Evolutionary conservation across 306 rosid species (phyloP).

Genomic region (Bauhinia variegata): DNA sequence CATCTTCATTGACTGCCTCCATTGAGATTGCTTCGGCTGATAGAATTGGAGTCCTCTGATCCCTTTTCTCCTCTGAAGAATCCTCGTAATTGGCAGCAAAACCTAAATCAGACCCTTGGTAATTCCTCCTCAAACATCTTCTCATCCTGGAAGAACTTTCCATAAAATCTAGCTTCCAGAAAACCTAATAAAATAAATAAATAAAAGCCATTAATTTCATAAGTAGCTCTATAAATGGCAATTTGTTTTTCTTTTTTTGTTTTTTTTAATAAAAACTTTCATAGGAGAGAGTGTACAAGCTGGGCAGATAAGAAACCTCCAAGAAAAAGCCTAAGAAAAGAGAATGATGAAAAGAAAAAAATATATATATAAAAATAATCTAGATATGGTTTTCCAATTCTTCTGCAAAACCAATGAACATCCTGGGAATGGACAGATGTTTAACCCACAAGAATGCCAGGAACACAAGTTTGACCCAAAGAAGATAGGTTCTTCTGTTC

Average conservation of each 20-base stretch:
- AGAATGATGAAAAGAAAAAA: slow-evolving; percentile 19
- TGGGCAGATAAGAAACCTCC: slow-evolving; percentile 30
- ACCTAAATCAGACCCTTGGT: slow-evolving; percentile 84
- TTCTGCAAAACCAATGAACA: slow-evolving; percentile 14
- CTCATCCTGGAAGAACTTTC: slow-evolving; percentile 97
- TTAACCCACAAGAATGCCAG: slow-evolving; percentile 1
- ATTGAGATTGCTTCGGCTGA: slow-evolving; percentile 78
- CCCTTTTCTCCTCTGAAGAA: slow-evolving; percentile 46
- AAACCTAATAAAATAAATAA: slow-evolving; percentile 63
- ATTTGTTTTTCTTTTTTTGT: too few species aligned
- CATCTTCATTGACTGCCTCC: slow-evolving; percentile 68
- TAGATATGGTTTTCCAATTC: slow-evolving; percentile 20
- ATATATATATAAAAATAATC: too few species aligned
- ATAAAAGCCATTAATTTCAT: slow-evolving; percentile 25
- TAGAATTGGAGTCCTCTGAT: slow-evolving; percentile 64
- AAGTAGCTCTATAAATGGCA: slow-evolving; percentile 7
- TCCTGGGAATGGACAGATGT: background rate
- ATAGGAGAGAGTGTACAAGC: slow-evolving; percentile 1
- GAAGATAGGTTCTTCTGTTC: background rate
- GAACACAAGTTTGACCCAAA: background rate
- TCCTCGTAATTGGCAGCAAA: slow-evolving; percentile 85
- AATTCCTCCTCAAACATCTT: slow-evolving; percentile 74
- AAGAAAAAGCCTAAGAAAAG: slow-evolving; percentile 17
- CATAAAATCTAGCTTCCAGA: slow-evolving; percentile 95
- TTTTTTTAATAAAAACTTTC: slow-evolving; percentile 14